Base-by-base conservation (phyloP, 164 flowering plant genomes). In the Stephania cephalantha region DNA sequence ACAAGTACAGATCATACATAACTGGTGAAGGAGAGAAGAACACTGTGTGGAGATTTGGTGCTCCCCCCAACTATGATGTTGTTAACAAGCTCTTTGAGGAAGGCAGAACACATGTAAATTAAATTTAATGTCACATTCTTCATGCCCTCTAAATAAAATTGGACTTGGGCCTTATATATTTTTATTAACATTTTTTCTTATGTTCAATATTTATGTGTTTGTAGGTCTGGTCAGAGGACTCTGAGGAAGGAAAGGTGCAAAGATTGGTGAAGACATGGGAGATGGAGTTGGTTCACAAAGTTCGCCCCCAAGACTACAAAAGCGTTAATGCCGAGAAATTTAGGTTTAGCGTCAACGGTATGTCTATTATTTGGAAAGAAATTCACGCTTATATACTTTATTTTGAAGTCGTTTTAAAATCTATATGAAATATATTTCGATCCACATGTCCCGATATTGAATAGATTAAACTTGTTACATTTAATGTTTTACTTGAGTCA, bases 231-330 rank as follows among this genome's bases (percentile, higher is more conserved):
- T 87, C 91, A 0, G 73, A 87, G 77, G 93, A 90, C 7, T 89
- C 94, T 66, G 74, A 85, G 0, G 94, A 89, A 77, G 97, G 88
- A 64, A 75, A 74, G 69, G 97, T 91, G 73, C 94, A 91, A 77
- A 82, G 82, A 74, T 82, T 90, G 4, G 87, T 89, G 18, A 91
- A 91, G 87, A 86, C 92, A 52, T 88, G 87, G 88, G 97, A 91
- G 68, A 91, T 91, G 97, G 97, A 91, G 79, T n/a, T 90, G n/a
- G 83, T 88, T 77, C 87, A 91, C 71, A 91, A 91, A 75, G 69
- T 78, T 4, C 6, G 70, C 45, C 64, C 75, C 1, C 76, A 85
- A 1, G 91, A 90, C 76, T 79, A 12, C 74, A 90, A 89, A 73
- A 52, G 89, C 30, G 7, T 85, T 25, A 84, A 89, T 77, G 75